A percentile compares a stretch with the other conserved stretches of the same genome.
These are phyloP conservation scores for Cenococcum geophilum DNA, from an alignment of 495 filamentous ascomycete species.

Conservation along the genomic window DNA sequence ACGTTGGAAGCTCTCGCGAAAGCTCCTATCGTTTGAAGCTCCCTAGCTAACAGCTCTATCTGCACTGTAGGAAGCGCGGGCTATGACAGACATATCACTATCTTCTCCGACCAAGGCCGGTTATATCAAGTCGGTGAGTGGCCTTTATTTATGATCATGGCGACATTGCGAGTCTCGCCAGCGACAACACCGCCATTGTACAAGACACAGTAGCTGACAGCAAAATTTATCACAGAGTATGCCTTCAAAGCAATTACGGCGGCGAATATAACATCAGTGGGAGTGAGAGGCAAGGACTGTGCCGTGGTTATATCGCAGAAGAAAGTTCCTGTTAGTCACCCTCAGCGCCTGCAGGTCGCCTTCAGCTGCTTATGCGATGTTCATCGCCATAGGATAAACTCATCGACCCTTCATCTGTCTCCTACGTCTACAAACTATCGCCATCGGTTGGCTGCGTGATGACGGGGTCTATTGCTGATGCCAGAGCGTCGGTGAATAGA, in stretches of 20 bases:
- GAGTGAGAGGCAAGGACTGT: slow-evolving; percentile 91
- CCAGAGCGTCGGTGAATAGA: slow-evolving; percentile 81
- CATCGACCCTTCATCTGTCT: slow-evolving; percentile 94
- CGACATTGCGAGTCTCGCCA: background rate
- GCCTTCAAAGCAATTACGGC: slow-evolving; percentile 99
- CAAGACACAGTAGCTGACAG: slow-evolving; percentile 11
- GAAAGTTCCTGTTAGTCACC: slow-evolving; percentile 86
- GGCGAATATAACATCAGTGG: slow-evolving; percentile 96
- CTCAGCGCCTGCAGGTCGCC: background rate
- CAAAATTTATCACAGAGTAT: slow-evolving; percentile 65
- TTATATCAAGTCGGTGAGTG: slow-evolving; percentile 98
- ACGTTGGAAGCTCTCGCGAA: slow-evolving; percentile 15
- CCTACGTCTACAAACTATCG: slow-evolving; percentile 94
- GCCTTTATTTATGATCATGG: slow-evolving; percentile 1
- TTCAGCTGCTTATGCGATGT: slow-evolving; percentile 13
- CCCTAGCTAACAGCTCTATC: slow-evolving; percentile 21
- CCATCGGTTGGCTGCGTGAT: slow-evolving; percentile 96
- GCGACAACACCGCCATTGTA: background rate
- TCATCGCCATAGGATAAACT: slow-evolving; percentile 72
- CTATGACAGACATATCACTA: slow-evolving; percentile 97
- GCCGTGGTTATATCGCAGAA: slow-evolving; percentile 97
- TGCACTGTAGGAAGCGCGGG: slow-evolving; percentile 73
- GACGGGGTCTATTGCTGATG: slow-evolving; percentile 97
- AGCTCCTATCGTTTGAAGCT: slow-evolving; percentile 8
- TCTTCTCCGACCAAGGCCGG: slow-evolving; percentile 97